Evolutionary conservation across 345 rosid genomes (phyloP), one percentile per base, ranked within the genome.

Genomic region (Lepidium aucheri): DNA sequence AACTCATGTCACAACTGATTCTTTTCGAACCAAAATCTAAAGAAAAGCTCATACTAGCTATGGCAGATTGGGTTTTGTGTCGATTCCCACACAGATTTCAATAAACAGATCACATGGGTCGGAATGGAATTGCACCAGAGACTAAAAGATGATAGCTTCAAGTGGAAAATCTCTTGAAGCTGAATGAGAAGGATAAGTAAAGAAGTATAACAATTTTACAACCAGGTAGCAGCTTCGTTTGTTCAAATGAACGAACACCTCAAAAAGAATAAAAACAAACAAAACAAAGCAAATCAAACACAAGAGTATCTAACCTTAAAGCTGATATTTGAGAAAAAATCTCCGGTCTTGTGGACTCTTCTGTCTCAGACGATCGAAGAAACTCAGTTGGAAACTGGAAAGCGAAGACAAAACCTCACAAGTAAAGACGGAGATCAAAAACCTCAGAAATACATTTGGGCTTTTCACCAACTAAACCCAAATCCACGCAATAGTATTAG

Each of bases 211-310:
- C 7, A 28, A 28, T 28, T 28, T 28, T 28, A 5, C 32, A 28
- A 18, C 5, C 6, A 28, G 8, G 8, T 20, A 33, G 20, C 15
- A 55, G 6, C 28, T 41, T 65, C 30, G 55, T 55, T 4, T 44
- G 15, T 38, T 38, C 63, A 67, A 67, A 67, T 67, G 47, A 67
- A 24, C 47, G 16, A 56, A 67, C 72, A 67, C 56, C 38, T 55
- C 45, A 3, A 46, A n/a, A 0, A 7, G 26, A 8, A 10, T 7
- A 8, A 32, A 18, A 49, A 2, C 54, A 33, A 17, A 30, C 18
- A 28, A 28, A 28, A 28, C 32, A 28, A 28, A 28, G 32, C 7
- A 5, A 5, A 28, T 6, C 2, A 34, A 22, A 4, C 1, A 15
- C 6, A 20, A 43, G 16, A 4, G 16, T 26, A 55, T 24, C 20